Base-by-base conservation (phyloP, 1,284 basidiomycete species). In the Tylopilus orsonianus region DNA sequence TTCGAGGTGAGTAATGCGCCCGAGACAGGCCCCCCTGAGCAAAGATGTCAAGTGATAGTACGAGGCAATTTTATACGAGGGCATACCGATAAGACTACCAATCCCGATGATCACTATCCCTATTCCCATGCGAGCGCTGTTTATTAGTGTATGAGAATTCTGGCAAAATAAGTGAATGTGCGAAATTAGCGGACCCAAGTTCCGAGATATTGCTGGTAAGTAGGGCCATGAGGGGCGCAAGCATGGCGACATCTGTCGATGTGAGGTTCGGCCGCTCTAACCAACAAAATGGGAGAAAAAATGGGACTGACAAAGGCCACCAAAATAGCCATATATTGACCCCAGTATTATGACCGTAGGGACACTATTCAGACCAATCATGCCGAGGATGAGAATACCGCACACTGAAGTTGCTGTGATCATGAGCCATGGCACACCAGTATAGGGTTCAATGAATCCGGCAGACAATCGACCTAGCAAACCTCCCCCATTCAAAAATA, bases 221-320 rank as follows among this genome's bases (percentile, higher is more conserved):
- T 4, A 57, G 30, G 2, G 67, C 56, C 8, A 67, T 48, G 12
- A 72, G 48, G 2, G 71, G 69, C 1, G 65, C 49, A 44, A 66
- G 41, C 29, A 70, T 46, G 9, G 67, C 60, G 23, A 70, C 60
- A 44, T 58, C 72, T 72, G 36, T 8, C 32, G 14, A 13, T 5
- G 16, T 49, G 50, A 14, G 45, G 39, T n/a, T 18, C n/a, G 27
- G 29, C 24, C 20, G 4, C 18, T 16, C 8, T 14, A 37, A 12
- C 5, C 9, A 35, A 27, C 16, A 8, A 42, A 46, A 54, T 10
- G 14, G 59, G 52, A 46, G 8, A 20, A 5, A 6, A 29, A 50
- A 4, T n/a, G n/a, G n/a, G n/a, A n/a, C 68, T 41, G 32, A 72
- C 73, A 66, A 14, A 56, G 16, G 13, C 74, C 75, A 13, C 66